These are phyloP conservation scores for Teunomyces aglyptinius DNA, from an alignment of 805 yeast genomes.

Conservation along the genomic window DNA sequence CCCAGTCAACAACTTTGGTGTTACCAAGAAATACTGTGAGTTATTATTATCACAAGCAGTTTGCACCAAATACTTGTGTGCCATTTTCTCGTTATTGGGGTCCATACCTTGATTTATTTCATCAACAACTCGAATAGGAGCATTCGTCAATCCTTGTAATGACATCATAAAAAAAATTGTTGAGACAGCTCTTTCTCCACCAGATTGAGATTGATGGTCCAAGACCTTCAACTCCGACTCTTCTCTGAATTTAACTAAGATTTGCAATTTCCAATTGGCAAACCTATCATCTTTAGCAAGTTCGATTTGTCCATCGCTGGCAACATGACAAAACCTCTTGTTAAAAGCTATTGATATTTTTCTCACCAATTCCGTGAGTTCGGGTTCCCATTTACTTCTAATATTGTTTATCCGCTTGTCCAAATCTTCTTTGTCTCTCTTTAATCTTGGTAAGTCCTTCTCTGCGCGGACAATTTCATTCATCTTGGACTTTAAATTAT, in stretches of 20 bases:
- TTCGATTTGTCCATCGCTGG: constrained; percentile 85
- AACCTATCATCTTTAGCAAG: constrained; percentile 51
- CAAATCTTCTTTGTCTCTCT: constrained; percentile 21
- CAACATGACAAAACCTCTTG: constrained; percentile 65
- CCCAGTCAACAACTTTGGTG: constrained; percentile 84
- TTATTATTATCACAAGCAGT: constrained; percentile 61
- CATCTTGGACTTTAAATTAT: constrained; percentile 39
- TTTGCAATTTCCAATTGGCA: constrained; percentile 79
- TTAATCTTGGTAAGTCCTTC: constrained; percentile 36
- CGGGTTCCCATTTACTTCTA: constrained; percentile 57
- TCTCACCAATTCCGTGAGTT: constrained; percentile 50
- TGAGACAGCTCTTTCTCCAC: constrained; percentile 96
- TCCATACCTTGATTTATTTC: constrained; percentile 99
- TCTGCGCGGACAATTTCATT: constrained; percentile 33
- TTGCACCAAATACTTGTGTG: constrained; percentile 81
- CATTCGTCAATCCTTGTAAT: constrained; percentile 78
- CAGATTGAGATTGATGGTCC: constrained; percentile 89
- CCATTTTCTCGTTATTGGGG: constrained; percentile 81
- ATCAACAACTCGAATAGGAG: constrained; percentile 94
- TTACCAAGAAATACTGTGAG: constrained; percentile 87
- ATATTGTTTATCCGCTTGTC: constrained; percentile 39
- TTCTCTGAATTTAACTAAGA: constrained; percentile 83
- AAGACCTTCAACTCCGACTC: constrained; percentile 65
- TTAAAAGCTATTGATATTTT: constrained; percentile 65
- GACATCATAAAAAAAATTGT: constrained; percentile 90